phyloP scores from a whole-genome alignment of 2,329 filamentous ascomycete species.

The Lecanosticta acicola region DNA sequence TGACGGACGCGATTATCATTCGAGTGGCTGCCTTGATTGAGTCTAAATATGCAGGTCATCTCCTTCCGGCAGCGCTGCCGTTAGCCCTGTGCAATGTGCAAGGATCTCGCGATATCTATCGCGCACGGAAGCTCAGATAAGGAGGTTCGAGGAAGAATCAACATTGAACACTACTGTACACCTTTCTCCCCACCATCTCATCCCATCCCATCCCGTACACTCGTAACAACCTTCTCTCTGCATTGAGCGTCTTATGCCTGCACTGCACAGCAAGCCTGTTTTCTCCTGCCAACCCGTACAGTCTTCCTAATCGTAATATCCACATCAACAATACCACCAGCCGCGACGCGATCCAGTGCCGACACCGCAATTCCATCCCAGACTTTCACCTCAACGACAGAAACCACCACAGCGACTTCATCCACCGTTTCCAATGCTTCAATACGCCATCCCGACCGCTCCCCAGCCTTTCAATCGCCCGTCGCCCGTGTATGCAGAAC shows the following conservation, averaged over 20 bases:
- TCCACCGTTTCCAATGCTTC: constrained; percentile 41
- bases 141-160: background rate
- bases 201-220: background rate
- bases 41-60: constrained; percentile 1
- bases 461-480: constrained; percentile 19
- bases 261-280: too few species aligned
- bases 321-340: background rate
- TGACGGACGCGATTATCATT: background rate
- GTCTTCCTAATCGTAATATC: background rate
- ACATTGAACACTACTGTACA: background rate
- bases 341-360: background rate
- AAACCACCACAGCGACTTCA: background rate
- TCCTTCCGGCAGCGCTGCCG: background rate
- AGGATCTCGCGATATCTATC: background rate
- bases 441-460: constrained; percentile 31
- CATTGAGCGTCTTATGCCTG: background rate
- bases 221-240: background rate
- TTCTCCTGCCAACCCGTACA: background rate
- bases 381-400: background rate
- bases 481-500: constrained; percentile 19
- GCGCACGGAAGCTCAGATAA: background rate
- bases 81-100: background rate
- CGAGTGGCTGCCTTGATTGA: too few species aligned
- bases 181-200: background rate
- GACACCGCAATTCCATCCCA: background rate